A percentile compares a stretch with the other conserved stretches of the same genome.
Conservation (phyloP, 148 eudicot species). For the Salicornia ramosissima region DNA sequence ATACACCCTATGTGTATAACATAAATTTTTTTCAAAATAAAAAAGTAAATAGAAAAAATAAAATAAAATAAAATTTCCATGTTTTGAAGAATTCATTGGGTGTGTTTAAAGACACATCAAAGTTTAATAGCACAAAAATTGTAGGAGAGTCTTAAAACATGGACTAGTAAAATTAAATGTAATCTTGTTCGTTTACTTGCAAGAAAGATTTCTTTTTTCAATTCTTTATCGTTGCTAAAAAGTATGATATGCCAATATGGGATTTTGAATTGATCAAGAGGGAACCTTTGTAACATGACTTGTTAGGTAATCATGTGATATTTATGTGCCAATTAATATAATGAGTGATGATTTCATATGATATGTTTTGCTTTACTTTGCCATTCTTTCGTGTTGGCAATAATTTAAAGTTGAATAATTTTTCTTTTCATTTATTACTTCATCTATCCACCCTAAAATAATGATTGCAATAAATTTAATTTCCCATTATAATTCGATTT, state of each 20-base stretch:
- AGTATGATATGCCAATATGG: not conserved
- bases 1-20: no score
- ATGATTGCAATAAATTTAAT: no score
- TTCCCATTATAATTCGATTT: no score
- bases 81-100: not conserved
- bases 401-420: no score
- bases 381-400: no score
- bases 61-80: no score
- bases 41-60: no score
- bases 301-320: not conserved
- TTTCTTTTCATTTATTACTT: no score
- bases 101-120: not conserved
- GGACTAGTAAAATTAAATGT: not conserved
- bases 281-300: not conserved
- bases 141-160: not conserved
- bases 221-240: not conserved
- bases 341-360: not conserved
- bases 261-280: constrained; percentile 9
- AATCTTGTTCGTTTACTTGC: not conserved
- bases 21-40: no score
- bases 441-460: no score
- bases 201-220: not conserved
- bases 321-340: not conserved
- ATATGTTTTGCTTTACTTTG: not conserved
- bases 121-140: not conserved